Evolutionary conservation across 2,329 filamentous ascomycete species (phyloP).

Genomic region (Pseudopithomyces chartarum): DNA sequence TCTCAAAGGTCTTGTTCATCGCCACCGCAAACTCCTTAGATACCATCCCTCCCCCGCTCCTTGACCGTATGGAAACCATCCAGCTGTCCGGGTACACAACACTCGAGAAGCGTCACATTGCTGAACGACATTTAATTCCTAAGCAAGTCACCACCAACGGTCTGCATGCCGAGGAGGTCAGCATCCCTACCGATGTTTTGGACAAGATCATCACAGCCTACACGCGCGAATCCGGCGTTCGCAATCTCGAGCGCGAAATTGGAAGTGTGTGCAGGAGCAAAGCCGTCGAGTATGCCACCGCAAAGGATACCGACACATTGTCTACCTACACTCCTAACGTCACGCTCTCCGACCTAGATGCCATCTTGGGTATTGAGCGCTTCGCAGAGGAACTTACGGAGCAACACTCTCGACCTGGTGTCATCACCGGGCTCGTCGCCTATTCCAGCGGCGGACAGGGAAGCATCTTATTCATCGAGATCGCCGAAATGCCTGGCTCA

Average conservation of each 20-base stretch:
- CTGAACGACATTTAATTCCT: conserved; percentile 88
- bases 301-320: conserved; percentile 73
- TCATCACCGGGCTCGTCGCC: conserved; percentile 94
- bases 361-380: conserved; percentile 88
- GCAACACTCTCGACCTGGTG: conserved; percentile 77
- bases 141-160: conserved; percentile 95
- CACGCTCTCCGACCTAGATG: conserved; percentile 79
- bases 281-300: conserved; percentile 91
- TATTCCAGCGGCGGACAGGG: conserved; percentile 93
- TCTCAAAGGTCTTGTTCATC: conserved; percentile 97
- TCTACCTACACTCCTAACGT: conserved; percentile 73
- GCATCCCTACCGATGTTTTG: conserved; percentile 80
- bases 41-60: conserved; percentile 88
- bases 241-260: conserved; percentile 94
- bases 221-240: conserved; percentile 93
- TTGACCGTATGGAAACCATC: conserved; percentile 98
- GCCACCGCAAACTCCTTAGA: conserved; percentile 94
- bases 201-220: conserved; percentile 96
- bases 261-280: conserved; percentile 85
- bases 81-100: conserved; percentile 94
- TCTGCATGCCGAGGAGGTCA: conserved; percentile 74
- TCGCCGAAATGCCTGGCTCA: conserved; percentile 93
- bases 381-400: conserved; percentile 97
- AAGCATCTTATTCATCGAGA: conserved; percentile 97
- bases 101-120: conserved; percentile 95